Evolutionary conservation across 2,329 filamentous ascomycete species (phyloP), one percentile per base, ranked within the genome.

Genomic region (Colletotrichum destructivum): DNA sequence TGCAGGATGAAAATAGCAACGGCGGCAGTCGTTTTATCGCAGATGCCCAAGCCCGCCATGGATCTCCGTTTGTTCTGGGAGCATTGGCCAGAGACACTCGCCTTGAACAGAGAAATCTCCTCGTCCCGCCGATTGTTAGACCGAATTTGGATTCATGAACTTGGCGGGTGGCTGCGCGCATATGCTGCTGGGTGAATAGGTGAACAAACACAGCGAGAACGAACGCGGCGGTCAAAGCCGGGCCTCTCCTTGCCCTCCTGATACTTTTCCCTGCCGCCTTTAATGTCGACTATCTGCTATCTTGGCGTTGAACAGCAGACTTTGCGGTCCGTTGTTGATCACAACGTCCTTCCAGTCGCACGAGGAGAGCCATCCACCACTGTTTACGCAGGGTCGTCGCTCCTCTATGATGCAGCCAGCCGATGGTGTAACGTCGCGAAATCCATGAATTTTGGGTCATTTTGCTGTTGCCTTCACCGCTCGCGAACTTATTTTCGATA

Each of bases 331-430:
- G 31, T 40, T 47, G 38, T 44, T 21, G 66, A 18, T 35, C 59
- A 64, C 40, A 60, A 55, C 46, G 9, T 64, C 11, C 42, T 21
- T 4, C 54, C 7, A 8, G 65, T 61, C 13, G 46, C 42, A 69
- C 65, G 13, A 60, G 26, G 13, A 64, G 54, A 51, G 35, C 11
- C 40, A 64, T 23, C 9, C 18, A 15, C 5, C 23, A 26, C 44
- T 21, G 46, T 64, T 69, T 64, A 63, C 31, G 65, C 46, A 54
- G 11, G 12, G 59, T 38, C 69, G 47, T 66, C 66, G 69, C 35
- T 42, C 15, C 63, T 52, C 59, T 44, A 54, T 35, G 31, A 55
- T 72, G 69, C 65, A 13, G 42, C 26, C n/a, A 40, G 44, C 69
- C 69, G 69, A 18, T 31, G 52, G 38, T 60, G 23, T 12, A 26